Conservation (phyloP, 2,329 filamentous ascomycete genomes). For the Exophiala aquamarina region DNA sequence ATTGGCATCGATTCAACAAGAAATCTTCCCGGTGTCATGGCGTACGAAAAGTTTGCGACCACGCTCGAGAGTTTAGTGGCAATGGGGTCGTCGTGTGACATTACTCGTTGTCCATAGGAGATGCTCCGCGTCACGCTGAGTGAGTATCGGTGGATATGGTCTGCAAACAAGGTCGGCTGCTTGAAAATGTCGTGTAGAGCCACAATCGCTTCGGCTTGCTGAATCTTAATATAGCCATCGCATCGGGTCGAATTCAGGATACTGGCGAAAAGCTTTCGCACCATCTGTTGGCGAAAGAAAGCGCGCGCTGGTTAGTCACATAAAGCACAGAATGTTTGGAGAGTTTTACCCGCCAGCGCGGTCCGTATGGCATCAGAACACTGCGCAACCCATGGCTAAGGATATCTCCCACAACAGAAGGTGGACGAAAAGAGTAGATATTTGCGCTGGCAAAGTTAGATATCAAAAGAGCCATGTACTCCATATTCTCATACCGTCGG, state of each 20-base stretch:
- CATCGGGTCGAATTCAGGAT: slow-evolving; percentile 2
- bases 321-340: neutral
- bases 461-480: too few relatives aligned
- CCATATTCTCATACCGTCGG: slow-evolving; percentile 1
- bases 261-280: slow-evolving; percentile 1
- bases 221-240: slow-evolving; percentile 2
- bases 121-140: slow-evolving; percentile 51
- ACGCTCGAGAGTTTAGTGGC: slow-evolving; percentile 46
- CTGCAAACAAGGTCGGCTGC: neutral
- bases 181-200: neutral
- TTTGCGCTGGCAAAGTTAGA: too few relatives aligned
- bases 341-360: slow-evolving; percentile 5
- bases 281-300: neutral
- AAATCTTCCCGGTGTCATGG: slow-evolving; percentile 45
- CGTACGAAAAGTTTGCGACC: slow-evolving; percentile 48
- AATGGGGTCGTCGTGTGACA: slow-evolving; percentile 40
- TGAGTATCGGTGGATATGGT: slow-evolving; percentile 45
- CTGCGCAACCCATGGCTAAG: slow-evolving; percentile 3
- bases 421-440: slow-evolving; percentile 5
- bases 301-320: neutral
- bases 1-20: slow-evolving; percentile 33
- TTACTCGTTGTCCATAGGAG: slow-evolving; percentile 50
- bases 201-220: slow-evolving; percentile 4
- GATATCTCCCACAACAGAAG: slow-evolving; percentile 6
- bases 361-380: slow-evolving; percentile 8